phyloP scores from a whole-genome alignment of 805 yeast genomes.

The Ogataea ramenticola region DNA sequence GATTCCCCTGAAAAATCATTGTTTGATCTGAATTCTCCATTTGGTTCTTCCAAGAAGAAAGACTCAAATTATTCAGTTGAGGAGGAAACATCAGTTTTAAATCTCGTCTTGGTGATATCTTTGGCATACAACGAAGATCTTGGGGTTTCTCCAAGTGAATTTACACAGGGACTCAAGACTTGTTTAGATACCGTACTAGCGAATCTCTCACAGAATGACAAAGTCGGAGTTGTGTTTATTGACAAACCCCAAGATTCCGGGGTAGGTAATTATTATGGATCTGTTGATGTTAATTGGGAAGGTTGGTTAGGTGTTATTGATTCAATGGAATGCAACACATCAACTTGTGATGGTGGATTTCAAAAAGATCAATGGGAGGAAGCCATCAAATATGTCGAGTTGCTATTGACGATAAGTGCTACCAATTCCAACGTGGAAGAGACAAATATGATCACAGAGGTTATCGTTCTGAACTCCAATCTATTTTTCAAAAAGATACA shows the following conservation, averaged over 20 bases:
- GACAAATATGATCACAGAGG: background rate
- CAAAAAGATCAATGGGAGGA: conserved; percentile 13
- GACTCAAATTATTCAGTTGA: too few relatives aligned
- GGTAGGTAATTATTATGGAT: conserved; percentile 26
- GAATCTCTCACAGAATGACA: conserved; percentile 14
- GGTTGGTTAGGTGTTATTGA: conserved; percentile 21
- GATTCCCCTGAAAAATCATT: too few relatives aligned
- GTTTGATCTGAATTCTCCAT: background rate
- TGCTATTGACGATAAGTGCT: background rate
- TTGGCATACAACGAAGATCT: conserved; percentile 12
- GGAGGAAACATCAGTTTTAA: conserved; percentile 8
- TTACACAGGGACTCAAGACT: conserved; percentile 9
- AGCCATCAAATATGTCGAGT: conserved; percentile 15
- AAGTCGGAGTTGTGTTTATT: conserved; percentile 22
- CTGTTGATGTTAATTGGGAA: conserved; percentile 19
- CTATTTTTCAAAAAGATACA: background rate
- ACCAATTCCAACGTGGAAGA: background rate
- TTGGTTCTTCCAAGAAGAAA: background rate
- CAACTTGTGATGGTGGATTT: background rate
- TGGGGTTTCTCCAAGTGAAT: conserved; percentile 14
- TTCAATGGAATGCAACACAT: conserved; percentile 12
- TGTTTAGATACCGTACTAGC: conserved; percentile 7
- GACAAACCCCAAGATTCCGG: conserved; percentile 10
- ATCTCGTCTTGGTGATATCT: conserved; percentile 20
- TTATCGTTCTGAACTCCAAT: background rate